Base-by-base conservation (phyloP, 352 stramenopile genomes). In the Plasmopara muralis region DNA sequence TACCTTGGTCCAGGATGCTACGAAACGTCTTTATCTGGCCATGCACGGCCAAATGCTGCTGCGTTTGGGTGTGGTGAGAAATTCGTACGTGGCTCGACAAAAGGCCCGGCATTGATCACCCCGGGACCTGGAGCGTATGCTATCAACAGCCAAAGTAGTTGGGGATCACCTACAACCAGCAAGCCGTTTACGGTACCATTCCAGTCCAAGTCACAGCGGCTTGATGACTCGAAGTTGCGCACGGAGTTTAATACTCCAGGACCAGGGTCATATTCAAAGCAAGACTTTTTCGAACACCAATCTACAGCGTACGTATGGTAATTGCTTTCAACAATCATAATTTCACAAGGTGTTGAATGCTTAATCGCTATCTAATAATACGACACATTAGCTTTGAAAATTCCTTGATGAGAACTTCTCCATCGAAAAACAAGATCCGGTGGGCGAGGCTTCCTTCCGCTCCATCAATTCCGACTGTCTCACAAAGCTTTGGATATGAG, bases 401-500 rank as follows among this genome's bases (percentile, higher is more conserved):
- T 13, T 31, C 60, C 5, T 30, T 72, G 10, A 37, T 70, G 5
- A 53, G 55, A 18, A 64, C 74, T 0, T 60, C 70, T 7, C 50
- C 70, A 2, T 67, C 66, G 10, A 60, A 47, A 15, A 74, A 53
- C 55, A 80, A 79, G 31, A 71, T 89, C 39, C 77, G 80, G 39
- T 91, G 78, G 81, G 70, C 75, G 20, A 60, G 78, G 9, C 57
- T 91, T 0, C 77, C 81, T 6, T 85, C 77, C 4, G 81, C 78
- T 12, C 81, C 81, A 14, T 91, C 81, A 0, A 91, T 91, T 33
- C 81, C 81, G 0, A 85, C 66, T 3, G 60, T 80, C 0, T 72
- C 76, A 5, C 81, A 91, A 44, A 91, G 81, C 55, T 91, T 85
- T 56, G 81, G 81, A 3, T 89, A 91, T 43, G 81, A 89, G 18